phyloP scores from a whole-genome alignment of 441 rosid species.

The Codiaeum variegatum region DNA sequence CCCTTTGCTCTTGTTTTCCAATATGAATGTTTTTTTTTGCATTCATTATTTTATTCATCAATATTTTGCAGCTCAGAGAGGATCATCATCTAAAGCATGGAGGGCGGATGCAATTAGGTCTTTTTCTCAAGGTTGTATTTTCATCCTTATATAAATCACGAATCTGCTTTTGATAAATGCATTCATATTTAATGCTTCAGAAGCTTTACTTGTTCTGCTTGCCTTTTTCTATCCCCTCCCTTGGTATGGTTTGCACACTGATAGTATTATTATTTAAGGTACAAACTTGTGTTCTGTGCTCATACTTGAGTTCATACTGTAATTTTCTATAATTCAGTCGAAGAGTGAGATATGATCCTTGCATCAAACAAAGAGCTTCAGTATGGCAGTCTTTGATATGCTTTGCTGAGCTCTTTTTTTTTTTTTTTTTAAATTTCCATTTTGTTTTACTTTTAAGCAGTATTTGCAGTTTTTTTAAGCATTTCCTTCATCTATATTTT shows the following conservation, averaged over 20 bases:
- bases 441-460: not conserved
- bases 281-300: not conserved
- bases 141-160: constrained; percentile 1
- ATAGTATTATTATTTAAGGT: not conserved
- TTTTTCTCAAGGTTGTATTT: constrained; percentile 72
- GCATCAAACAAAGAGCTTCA: constrained; percentile 3
- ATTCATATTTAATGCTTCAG: not conserved
- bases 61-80: constrained; percentile 63
- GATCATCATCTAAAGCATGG: constrained; percentile 97
- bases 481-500: constrained; percentile 10
- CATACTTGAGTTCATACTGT: not conserved
- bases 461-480: not conserved
- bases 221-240: not conserved
- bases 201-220: not conserved
- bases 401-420: not conserved
- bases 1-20: not conserved
- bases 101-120: constrained; percentile 97
- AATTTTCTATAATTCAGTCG: not conserved
- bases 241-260: not conserved
- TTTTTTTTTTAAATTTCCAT: too few species aligned
- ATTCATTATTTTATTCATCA: not conserved
- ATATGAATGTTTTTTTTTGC: not conserved
- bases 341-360: not conserved
- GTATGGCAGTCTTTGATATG: not conserved
- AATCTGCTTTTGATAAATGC: not conserved